Evolutionary conservation across 148 eudicot genomes (phyloP).

Genomic region (Heliamphora exappendiculata): DNA sequence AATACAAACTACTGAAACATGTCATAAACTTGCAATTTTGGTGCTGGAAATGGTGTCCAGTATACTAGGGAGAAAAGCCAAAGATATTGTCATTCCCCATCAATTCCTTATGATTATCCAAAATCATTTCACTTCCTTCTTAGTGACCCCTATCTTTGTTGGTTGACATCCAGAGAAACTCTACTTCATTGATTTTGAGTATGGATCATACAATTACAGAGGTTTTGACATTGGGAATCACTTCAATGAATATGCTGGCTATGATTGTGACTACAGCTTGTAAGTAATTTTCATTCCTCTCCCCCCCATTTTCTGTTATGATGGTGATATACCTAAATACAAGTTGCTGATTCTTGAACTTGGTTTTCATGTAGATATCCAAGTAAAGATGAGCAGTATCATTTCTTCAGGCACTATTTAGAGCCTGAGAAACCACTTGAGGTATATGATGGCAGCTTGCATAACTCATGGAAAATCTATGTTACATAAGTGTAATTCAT

Average conservation of each 20-base stretch:
- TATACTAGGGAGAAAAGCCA: neutral
- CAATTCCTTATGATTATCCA: neutral
- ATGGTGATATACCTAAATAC: neutral
- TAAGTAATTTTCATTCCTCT: conserved; percentile 26
- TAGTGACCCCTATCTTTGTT: conserved; percentile 3
- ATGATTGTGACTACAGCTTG: conserved; percentile 94
- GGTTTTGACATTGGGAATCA: conserved; percentile 98
- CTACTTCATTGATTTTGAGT: conserved; percentile 92
- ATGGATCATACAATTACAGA: conserved; percentile 90
- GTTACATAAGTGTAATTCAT: neutral
- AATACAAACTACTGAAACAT: no score
- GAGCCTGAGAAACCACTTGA: conserved; percentile 58
- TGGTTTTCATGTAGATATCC: conserved; percentile 63
- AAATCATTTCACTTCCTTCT: neutral
- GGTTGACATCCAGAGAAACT: conserved; percentile 59
- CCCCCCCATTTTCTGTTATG: neutral
- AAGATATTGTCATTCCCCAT: neutral
- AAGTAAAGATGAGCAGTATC: conserved; percentile 73
- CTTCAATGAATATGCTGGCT: conserved; percentile 98
- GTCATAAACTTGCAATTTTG: neutral
- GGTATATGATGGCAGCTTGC: conserved; percentile 31
- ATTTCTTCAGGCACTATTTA: conserved; percentile 91
- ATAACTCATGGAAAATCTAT: neutral
- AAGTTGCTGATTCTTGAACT: conserved; percentile 5
- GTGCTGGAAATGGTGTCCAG: neutral